phyloP scores from a whole-genome alignment of 768 basidiomycete species.

The Lactarius hatsudake region DNA sequence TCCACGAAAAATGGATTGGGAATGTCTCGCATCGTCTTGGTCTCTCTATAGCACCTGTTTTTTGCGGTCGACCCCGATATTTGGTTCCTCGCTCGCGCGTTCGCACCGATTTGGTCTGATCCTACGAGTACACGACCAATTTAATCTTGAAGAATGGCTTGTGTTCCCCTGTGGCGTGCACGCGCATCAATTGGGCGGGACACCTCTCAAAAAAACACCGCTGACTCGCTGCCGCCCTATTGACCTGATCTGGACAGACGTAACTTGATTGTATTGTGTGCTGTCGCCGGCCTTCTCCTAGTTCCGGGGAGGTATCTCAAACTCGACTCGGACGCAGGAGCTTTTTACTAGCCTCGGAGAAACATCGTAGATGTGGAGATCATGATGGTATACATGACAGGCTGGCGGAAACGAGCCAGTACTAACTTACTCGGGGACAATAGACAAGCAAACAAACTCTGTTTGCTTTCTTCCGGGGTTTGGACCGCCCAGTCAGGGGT shows the following conservation, averaged over 20 bases:
- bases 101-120: not conserved
- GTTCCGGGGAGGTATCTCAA: not conserved
- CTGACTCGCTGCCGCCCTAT: not conserved
- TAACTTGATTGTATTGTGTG: not conserved
- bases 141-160: not conserved
- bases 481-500: not conserved
- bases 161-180: not conserved
- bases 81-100: no score
- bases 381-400: not conserved
- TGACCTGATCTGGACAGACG: no score
- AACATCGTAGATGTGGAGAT: not conserved
- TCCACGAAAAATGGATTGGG: no score
- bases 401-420: not conserved
- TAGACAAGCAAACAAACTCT: not conserved
- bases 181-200: not conserved
- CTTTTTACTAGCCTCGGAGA: not conserved
- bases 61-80: no score
- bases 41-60: no score
- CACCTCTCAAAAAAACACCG: not conserved
- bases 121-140: not conserved
- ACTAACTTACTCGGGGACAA: not conserved
- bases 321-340: not conserved
- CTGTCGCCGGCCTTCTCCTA: not conserved
- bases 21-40: no score
- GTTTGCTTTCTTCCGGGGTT: not conserved